Conservation (phyloP, 1,284 basidiomycete genomes). For the Ustilago xerochloae region DNA sequence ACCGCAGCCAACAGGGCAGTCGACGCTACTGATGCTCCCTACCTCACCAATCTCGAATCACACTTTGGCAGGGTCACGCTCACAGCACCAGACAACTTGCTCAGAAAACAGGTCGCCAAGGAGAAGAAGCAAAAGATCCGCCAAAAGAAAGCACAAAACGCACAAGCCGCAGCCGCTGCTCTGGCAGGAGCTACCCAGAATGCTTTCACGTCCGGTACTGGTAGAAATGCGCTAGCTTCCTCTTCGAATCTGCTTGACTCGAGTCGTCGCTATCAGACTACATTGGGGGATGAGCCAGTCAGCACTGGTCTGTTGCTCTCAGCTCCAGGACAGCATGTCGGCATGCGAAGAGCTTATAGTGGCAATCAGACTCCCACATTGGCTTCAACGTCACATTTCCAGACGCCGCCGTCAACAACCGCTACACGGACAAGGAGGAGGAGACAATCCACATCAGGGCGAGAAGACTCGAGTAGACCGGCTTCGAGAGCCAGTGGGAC, state of each 20-base stretch:
- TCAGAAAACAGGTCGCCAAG: slow-evolving; percentile 58
- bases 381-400: slow-evolving; percentile 16
- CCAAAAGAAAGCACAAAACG: slow-evolving; percentile 49
- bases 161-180: slow-evolving; percentile 41
- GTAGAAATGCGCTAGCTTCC: slow-evolving; percentile 5
- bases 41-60: slow-evolving; percentile 57
- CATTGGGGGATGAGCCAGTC: slow-evolving; percentile 22
- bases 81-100: slow-evolving; percentile 65
- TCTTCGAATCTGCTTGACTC: slow-evolving; percentile 30
- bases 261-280: slow-evolving; percentile 31
- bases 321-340: slow-evolving; percentile 13
- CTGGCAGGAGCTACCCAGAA: slow-evolving; percentile 27
- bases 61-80: slow-evolving; percentile 62
- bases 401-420: slow-evolving; percentile 9
- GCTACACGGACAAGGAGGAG: slow-evolving; percentile 18
- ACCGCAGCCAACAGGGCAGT: slow-evolving; percentile 6
- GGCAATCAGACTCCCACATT: slow-evolving; percentile 37
- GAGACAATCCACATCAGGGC: slow-evolving; percentile 19
- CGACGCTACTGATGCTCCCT: slow-evolving; percentile 52
- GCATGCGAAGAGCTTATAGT: slow-evolving; percentile 39
- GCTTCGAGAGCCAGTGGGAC: slow-evolving; percentile 38
- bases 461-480: slow-evolving; percentile 23
- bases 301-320: slow-evolving; percentile 16
- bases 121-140: slow-evolving; percentile 54
- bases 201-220: neutral